Evolutionary conservation across 1,139 yeast genomes (phyloP).

Genomic region (Pichia sp.): DNA sequence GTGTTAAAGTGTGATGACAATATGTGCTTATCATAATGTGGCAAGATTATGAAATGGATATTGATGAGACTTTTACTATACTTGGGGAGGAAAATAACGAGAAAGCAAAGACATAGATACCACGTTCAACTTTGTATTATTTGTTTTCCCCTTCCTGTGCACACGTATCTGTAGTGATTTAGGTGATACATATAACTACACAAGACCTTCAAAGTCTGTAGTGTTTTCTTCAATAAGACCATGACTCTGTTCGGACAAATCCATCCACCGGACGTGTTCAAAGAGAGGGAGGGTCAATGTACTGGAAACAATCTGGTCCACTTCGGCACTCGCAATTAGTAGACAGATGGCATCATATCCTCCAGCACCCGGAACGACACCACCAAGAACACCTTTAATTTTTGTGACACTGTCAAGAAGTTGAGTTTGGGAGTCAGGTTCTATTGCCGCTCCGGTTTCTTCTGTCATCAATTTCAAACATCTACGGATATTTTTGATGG

Average conservation of each 20-base stretch:
- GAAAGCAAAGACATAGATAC: too few species aligned
- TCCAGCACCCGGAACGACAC: conserved; percentile 98
- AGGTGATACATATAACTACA: too few species aligned
- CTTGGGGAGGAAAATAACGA: too few species aligned
- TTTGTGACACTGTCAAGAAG: conserved; percentile 56
- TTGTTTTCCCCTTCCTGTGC: too few species aligned
- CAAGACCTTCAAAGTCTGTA: conserved; percentile 31
- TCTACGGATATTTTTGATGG: conserved; percentile 46
- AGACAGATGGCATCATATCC: conserved; percentile 90
- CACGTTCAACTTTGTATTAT: background rate
- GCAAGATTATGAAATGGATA: too few species aligned
- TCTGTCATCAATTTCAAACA: conserved; percentile 54
- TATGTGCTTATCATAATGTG: too few species aligned
- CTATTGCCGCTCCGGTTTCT: conserved; percentile 77
- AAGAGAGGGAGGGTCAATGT: conserved; percentile 33
- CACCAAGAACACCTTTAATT: conserved; percentile 76
- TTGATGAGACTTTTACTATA: too few species aligned
- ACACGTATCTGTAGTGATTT: too few species aligned
- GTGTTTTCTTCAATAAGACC: conserved; percentile 43
- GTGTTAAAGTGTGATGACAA: too few species aligned
- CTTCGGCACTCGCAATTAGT: conserved; percentile 47
- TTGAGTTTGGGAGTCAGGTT: conserved; percentile 70
- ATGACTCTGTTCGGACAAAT: conserved; percentile 50
- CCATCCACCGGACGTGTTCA: conserved; percentile 54
- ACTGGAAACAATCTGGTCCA: conserved; percentile 34